Evolutionary conservation across 176 grass and related monocot species (phyloP), one percentile per base, ranked within the genome.

Genomic region (Luzula sylvatica): DNA sequence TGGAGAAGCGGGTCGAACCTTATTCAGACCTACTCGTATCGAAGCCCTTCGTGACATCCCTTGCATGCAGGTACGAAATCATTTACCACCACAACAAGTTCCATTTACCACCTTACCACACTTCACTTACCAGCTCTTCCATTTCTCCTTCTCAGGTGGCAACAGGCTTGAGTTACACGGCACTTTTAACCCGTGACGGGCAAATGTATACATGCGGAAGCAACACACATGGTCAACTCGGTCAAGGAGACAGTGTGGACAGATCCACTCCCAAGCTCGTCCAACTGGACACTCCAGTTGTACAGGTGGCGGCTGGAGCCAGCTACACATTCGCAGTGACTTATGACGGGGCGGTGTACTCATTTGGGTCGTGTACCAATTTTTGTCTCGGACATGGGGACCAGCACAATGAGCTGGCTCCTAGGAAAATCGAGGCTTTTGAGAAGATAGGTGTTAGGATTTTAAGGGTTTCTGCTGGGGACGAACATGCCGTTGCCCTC

Each of bases 401-500:
- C 52, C 93, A 98, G 66, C 86, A 98, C 23, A 56, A 98, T 26
- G 86, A 92, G 72, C 81, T 98, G 70, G 65, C 65, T 67, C 93
- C 93, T 9, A 86, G 86, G 53, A 81, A 74, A 26, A 83, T 98
- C 27, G 75, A 98, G 49, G 82, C 75, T 20, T 98, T 98, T 46
- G 76, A 71, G 46, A 77, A 66, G 61, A 80, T 85, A 61, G 86
- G 90, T 57, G 90, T 92, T 87, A 81, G 82, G 76, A 61, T 98
- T 46, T 68, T 87, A 44, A 79, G 86, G 46, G 93, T 98, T n/a
- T 98, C 86, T 68, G 86, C 93, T 38, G 93, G 93, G 38, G 93
- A 98, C 58, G 93, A 98, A 52, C 93, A 98, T 92, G 86, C 82
- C 41, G 86, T 98, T 39, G 93, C 93, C 39, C 86, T 98, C 26